Evolutionary conservation across 805 yeast species (phyloP).

Genomic region (Suhomyces sp.): DNA sequence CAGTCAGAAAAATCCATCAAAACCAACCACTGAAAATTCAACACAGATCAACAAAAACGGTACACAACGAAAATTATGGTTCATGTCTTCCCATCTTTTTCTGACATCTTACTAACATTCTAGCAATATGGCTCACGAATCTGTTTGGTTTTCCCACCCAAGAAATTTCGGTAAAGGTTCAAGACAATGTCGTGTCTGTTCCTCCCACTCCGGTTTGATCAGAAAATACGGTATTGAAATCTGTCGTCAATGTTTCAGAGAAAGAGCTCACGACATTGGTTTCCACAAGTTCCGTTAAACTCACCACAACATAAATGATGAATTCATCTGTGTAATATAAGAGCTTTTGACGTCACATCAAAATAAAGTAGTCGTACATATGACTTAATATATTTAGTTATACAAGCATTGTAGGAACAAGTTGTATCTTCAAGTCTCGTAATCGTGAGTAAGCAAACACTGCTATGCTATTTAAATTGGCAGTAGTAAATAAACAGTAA

Average conservation of each 20-base stretch:
- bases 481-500: no score
- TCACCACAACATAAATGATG: conserved; percentile 6
- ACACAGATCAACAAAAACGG: neutral
- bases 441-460: no score
- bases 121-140: conserved; percentile 98
- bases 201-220: conserved; percentile 98
- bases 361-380: neutral
- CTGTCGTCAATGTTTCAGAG: conserved; percentile 99
- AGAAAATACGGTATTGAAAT: conserved; percentile 99
- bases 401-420: no score
- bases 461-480: no score
- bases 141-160: conserved; percentile 99
- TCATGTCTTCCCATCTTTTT: no score
- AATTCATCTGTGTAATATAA: conserved; percentile 6
- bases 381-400: conserved; percentile 9
- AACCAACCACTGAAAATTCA: neutral
- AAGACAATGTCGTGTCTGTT: conserved; percentile 99
- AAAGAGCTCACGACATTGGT: conserved; percentile 98
- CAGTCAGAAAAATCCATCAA: neutral
- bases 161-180: conserved; percentile 99
- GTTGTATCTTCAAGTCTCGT: no score
- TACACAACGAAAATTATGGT: no score
- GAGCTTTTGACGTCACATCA: conserved; percentile 6
- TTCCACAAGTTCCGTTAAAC: conserved; percentile 97
- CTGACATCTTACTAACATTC: conserved; percentile 41